Base-by-base conservation (phyloP, 495 filamentous ascomycete genomes). In the Xylaria sp. region DNA sequence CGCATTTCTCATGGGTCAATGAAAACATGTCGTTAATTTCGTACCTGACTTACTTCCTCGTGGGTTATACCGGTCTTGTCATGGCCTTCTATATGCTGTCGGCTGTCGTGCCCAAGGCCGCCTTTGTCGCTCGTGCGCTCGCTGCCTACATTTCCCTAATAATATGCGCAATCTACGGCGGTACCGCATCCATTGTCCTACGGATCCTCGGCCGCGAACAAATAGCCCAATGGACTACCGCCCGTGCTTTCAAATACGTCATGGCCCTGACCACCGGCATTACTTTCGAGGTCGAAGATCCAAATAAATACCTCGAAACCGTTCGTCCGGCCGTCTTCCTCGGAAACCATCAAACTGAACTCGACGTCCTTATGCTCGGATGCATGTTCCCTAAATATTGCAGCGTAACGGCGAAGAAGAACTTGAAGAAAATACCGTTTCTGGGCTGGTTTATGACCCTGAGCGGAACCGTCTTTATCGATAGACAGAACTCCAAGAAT, bases 381-480 rank as follows among this genome's bases (percentile, higher is more conserved):
- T 80, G 82, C 74, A 87, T 96, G 71, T 97, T 97, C 85, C 97
- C 96, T 15, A 91, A 90, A 67, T 94, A 96, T 85, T 97, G 93
- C 84, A 93, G 90, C 78, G 93, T 99, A 58, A 98, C 95, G 6
- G 94, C 95, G 50, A 99, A 99, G 88, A 90, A 91, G 76, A 91
- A 89, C 44, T 83, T 99, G 73, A 91, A 90, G 74, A 88, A 86
- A 55, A 80, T 90, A n/a, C 96, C 96, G 2, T 91, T 99, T 78
- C 84, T 99, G 53, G 96, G 96, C 63, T 97, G 94, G 95, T 99
- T 97, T 83, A 98, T 99, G 97, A 75, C 89, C 46, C 85, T 98
- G 26, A 93, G 90, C 50, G 93, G 94, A 62, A 93, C 93, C 70
- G 91, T 99, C 55, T 99, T 98, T 80, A 97, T 99, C 82, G 93